Evolutionary conservation across 306 rosid genomes (phyloP), one percentile per base, ranked within the genome.

Genomic region (Acacia melanoxylon): DNA sequence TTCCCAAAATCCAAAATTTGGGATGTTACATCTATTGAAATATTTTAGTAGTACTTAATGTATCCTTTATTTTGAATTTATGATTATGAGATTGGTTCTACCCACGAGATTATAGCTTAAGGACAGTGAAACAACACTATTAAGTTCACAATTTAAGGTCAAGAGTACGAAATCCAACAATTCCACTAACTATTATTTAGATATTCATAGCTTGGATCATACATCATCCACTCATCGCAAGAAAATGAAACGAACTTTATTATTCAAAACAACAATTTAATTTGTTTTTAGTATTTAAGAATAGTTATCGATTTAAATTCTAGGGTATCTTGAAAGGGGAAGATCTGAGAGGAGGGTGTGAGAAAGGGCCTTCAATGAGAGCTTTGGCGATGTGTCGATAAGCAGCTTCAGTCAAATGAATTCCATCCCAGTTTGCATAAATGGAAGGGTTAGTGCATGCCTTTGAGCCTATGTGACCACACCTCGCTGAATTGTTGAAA

Each of bases 401-500:
- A 72, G 89, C 86, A 35, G 84, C 84, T 83, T 86, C 89, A 19
- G 89, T 86, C 51, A 86, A 76, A 58, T 86, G 89, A 72, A 80
- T 72, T 40, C 97, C 97, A 75, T 91, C 97, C 97, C 95, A 91
- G 25, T 88, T 93, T 35, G 73, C 80, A 72, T 69, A 56, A 1
- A 84, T 67, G 2, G 89, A 83, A 11, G 97, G 94, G 74, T 87
- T 46, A 46, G 72, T 62, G 75, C 94, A 91, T 10, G 85, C 87
- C 35, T 42, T 81, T 11, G 91, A 84, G 17, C 89, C 91, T 12
- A 1, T 27, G 42, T 85, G 84, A 56, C 95, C 95, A 82, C 92
- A 91, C 68, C 87, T 81, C 63, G 89, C 95, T 3, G 94, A 83
- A 1, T 51, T 72, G 29, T 93, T 93, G 74, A 87, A 89, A 78